Evolutionary conservation across 306 rosid genomes (phyloP).

Genomic region (Dalbergia cultrata): DNA sequence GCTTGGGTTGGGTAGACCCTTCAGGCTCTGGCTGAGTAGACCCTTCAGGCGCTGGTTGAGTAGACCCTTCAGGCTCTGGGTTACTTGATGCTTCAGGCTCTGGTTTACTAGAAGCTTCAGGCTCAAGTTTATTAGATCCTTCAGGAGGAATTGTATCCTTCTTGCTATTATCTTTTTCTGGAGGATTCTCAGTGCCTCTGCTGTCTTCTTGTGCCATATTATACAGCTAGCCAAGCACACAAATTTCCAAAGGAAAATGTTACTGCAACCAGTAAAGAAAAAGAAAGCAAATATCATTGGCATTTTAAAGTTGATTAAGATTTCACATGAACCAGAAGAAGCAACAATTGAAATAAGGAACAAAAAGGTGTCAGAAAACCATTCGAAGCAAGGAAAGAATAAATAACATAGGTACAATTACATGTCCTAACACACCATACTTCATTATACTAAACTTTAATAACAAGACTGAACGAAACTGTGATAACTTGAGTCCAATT

Average conservation of each 20-base stretch:
- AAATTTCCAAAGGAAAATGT: background rate
- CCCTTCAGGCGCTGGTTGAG: background rate
- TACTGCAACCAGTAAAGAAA: conserved; percentile 30
- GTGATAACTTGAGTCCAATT: background rate
- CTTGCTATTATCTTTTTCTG: conserved; percentile 40
- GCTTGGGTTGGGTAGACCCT: conserved; percentile 36
- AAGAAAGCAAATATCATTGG: background rate
- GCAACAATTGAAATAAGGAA: background rate
- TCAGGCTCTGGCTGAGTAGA: conserved; percentile 31
- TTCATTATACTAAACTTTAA: background rate
- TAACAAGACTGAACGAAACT: background rate
- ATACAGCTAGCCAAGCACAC: background rate
- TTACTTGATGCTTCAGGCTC: conserved; percentile 38
- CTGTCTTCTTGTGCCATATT: conserved; percentile 56
- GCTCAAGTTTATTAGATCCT: conserved; percentile 48
- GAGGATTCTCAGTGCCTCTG: conserved; percentile 42
- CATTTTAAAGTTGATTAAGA: background rate
- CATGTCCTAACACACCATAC: background rate
- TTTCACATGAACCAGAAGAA: conserved; percentile 6
- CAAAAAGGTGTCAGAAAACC: background rate
- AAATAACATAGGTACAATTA: background rate
- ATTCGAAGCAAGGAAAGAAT: background rate
- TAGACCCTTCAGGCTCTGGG: conserved; percentile 36
- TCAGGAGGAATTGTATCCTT: conserved; percentile 48
- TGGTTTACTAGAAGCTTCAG: conserved; percentile 35